Evolutionary conservation across 352 stramenopile species (phyloP), one percentile per base, ranked within the genome.

Genomic region (Globisporangium ultimum): DNA sequence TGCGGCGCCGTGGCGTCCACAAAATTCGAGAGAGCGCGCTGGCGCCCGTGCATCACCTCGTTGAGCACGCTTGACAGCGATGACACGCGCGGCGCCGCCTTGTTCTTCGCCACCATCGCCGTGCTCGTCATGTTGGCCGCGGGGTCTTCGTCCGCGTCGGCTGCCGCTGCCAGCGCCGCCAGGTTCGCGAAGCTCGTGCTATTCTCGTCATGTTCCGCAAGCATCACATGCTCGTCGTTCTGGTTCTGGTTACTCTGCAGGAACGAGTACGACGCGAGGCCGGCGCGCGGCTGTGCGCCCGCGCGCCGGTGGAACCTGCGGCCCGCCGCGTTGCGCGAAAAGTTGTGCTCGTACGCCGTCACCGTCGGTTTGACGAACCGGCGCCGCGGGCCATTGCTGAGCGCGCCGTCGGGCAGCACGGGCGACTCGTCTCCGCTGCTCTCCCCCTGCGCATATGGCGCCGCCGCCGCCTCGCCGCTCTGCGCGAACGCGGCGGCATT

Each of bases 331-430:
- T 60, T 63, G 17, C 71, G 64, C 1, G 71, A 84, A 63, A 87
- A 80, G 15, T 66, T 80, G 49, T 73, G 49, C 58, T 81, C 76
- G 55, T 75, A 87, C 5, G 63, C 70, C 9, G 74, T 87, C 21
- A 74, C 61, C 3, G 64, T 67, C 10, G 76, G 53, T 43, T 83
- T 83, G n/a, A 78, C 65, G 57, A 87, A 87, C 13, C 76, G 76
- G 17, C 76, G 67, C 11, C 73, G 68, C 4, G 67, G 49, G 3
- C 69, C 64, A 13, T 48, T 20, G 38, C 28, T 12, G 53, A 59
- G 36, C 14, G 24, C 12, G 14, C 32, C 38, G 38, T 55, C 48
- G 47, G n/a, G n/a, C n/a, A n/a, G n/a, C n/a, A 15, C 21, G 21
- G 21, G n/a, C 20, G 20, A 52, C 18, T 38, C 28, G 10, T 40